Conservation (phyloP, 1,284 basidiomycete genomes). For the Trametes versicolor region DNA sequence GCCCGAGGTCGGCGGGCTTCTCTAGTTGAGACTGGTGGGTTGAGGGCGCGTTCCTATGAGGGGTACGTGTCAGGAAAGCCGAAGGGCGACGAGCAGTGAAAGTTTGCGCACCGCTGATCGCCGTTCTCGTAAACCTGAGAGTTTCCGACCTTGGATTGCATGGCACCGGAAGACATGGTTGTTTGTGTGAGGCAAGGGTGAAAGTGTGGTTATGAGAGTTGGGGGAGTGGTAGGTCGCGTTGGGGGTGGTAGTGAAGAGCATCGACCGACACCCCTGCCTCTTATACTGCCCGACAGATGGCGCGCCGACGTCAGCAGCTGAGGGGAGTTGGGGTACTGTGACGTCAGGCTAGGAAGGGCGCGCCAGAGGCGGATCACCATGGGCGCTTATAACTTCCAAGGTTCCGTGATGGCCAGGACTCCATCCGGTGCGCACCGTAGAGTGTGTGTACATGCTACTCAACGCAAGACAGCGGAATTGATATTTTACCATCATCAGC, state of each 20-base stretch:
- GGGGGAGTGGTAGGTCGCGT: neutral
- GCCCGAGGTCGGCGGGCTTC: slow-evolving; percentile 25
- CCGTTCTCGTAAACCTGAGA: slow-evolving; percentile 36
- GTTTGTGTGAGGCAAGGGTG: neutral
- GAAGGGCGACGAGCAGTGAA: neutral
- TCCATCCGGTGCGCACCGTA: neutral
- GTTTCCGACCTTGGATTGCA: slow-evolving; percentile 41
- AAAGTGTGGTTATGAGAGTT: neutral
- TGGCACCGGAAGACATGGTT: slow-evolving; percentile 37
- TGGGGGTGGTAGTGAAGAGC: neutral
- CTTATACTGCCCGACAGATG: slow-evolving; percentile 13
- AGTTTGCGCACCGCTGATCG: slow-evolving; percentile 34
- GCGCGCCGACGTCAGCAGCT: slow-evolving; percentile 29
- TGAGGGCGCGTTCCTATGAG: slow-evolving; percentile 8
- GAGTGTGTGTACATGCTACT: neutral
- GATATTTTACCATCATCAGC: no score
- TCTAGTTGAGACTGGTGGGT: slow-evolving; percentile 10
- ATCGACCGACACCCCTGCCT: neutral
- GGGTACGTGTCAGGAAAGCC: neutral
- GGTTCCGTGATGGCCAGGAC: neutral
- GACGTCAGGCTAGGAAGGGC: neutral
- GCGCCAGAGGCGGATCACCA: neutral
- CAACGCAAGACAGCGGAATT: no score
- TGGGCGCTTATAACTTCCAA: neutral
- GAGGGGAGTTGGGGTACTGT: slow-evolving; percentile 2